phyloP scores from a whole-genome alignment of 2,329 filamentous ascomycete species.

The Colletotrichum camelliae region DNA sequence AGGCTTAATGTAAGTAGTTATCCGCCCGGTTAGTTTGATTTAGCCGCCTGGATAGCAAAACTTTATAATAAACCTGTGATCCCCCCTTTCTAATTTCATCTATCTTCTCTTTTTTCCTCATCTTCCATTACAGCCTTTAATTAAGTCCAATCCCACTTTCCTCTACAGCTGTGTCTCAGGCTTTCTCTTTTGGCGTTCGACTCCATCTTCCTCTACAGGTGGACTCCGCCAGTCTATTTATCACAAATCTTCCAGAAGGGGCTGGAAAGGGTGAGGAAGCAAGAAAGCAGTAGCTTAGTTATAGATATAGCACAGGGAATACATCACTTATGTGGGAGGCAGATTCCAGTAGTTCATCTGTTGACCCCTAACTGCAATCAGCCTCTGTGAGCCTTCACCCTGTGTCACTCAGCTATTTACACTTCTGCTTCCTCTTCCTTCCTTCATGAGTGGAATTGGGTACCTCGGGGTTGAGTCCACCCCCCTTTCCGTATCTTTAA shows the following conservation, averaged over 20 bases:
- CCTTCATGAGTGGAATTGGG: accelerated
- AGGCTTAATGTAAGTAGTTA: no score
- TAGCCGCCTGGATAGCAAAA: no score
- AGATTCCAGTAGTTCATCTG: neutral
- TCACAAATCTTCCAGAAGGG: neutral
- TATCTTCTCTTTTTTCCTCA: neutral
- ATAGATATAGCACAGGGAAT: neutral
- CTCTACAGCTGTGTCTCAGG: neutral
- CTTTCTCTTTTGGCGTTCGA: neutral
- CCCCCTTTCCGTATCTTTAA: accelerated
- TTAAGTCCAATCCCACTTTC: neutral
- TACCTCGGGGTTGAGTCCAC: neutral
- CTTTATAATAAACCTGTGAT: no score
- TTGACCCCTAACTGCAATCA: neutral
- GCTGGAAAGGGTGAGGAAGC: no score
- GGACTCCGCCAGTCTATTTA: neutral
- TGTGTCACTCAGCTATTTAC: neutral
- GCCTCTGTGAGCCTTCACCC: no score
- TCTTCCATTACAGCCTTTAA: neutral
- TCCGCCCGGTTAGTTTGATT: no score
- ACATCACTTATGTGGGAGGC: neutral
- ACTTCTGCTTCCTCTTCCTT: neutral
- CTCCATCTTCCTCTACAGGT: neutral
- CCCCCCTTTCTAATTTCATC: accelerated
- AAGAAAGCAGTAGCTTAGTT: neutral